Conservation (phyloP, 805 yeast genomes). For the Candida jianshihensis region DNA sequence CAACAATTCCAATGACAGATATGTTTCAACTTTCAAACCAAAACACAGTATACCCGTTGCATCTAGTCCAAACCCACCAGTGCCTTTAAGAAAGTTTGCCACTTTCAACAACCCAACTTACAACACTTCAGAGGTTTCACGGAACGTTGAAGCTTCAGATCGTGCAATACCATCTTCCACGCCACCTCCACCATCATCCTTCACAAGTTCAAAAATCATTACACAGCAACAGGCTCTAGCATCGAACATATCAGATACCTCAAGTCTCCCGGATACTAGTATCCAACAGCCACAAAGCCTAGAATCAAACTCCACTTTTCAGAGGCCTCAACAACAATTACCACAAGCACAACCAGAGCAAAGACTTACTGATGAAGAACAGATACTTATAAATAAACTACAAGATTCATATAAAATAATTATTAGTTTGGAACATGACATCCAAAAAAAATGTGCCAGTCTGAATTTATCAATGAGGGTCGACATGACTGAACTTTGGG, state of each 20-base stretch:
- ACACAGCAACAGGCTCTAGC: conserved; percentile 3
- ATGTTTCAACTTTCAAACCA: background rate
- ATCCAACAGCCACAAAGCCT: background rate
- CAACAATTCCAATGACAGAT: background rate
- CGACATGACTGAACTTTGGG: conserved; percentile 63
- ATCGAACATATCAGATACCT: conserved; percentile 4
- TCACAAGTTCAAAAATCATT: conserved; percentile 5
- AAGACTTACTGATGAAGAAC: conserved; percentile 46
- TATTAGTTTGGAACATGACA: conserved; percentile 57
- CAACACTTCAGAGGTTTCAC: background rate
- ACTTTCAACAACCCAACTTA: conserved; percentile 2
- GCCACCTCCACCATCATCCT: conserved; percentile 3
- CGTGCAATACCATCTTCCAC: conserved; percentile 2
- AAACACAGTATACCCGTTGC: background rate
- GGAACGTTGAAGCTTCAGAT: background rate
- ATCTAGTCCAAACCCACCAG: background rate
- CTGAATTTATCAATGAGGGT: conserved; percentile 46
- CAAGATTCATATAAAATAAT: conserved; percentile 72
- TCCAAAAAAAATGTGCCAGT: conserved; percentile 64
- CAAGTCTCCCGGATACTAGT: conserved; percentile 8
- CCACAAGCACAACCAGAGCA: conserved; percentile 3
- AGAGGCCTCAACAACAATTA: conserved; percentile 3
- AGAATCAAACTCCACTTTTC: background rate
- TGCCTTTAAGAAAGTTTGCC: background rate
- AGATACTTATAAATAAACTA: conserved; percentile 57